These are phyloP conservation scores for Nakazawaea ishiwadae DNA, from an alignment of 805 yeast species.

Conservation along the genomic window DNA sequence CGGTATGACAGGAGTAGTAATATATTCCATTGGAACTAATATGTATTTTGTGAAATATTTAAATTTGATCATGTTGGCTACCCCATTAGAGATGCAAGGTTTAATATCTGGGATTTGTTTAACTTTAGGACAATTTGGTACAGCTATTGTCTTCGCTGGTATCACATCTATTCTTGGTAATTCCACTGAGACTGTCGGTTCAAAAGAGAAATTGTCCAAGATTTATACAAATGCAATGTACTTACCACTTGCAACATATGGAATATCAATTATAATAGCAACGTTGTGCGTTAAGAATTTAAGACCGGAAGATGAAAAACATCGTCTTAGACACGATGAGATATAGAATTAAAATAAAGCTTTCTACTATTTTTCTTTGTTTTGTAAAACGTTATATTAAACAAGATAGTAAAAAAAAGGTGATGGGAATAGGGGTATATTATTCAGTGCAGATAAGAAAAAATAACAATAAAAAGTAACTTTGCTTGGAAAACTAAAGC, in stretches of 20 bases:
- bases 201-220: not conserved
- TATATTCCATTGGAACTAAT: slow-evolving; percentile 16
- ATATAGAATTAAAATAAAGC: not conserved
- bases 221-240: not conserved
- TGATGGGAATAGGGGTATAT: no score
- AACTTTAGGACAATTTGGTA: slow-evolving; percentile 31
- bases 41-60: slow-evolving; percentile 30
- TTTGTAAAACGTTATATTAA: no score
- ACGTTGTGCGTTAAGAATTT: not conserved
- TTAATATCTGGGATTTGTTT: slow-evolving; percentile 32
- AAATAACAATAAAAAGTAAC: no score
- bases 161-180: slow-evolving; percentile 24
- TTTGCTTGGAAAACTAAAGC: no score
- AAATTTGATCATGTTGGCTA: slow-evolving; percentile 24
- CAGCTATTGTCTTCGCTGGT: slow-evolving; percentile 25
- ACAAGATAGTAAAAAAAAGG: no score
- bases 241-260: not conserved
- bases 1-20: not conserved
- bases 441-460: no score
- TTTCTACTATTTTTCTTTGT: no score
- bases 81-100: slow-evolving; percentile 35
- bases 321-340: not conserved
- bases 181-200: not conserved
- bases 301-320: not conserved
- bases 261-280: not conserved